Conservation (phyloP, 164 flowering plant genomes). For the Stephania yunnanensis region DNA sequence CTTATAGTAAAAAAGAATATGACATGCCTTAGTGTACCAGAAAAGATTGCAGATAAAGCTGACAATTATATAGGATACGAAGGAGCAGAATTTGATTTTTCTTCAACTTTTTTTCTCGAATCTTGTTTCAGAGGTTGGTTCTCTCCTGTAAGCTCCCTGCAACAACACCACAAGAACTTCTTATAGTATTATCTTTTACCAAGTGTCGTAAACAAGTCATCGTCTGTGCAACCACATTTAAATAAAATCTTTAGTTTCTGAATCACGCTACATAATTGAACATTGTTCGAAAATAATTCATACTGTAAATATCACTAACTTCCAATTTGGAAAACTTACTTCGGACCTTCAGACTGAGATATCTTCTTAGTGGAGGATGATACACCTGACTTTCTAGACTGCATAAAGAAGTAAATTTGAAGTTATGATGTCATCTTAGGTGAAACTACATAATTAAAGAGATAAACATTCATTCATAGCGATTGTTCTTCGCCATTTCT, state of each 20-base stretch:
- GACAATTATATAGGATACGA: constrained; percentile 55
- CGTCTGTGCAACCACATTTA: background rate
- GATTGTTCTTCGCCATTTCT: background rate
- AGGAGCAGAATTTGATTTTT: constrained; percentile 30
- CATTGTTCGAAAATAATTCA: background rate
- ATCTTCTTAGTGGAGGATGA: constrained; percentile 17
- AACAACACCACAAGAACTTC: constrained; percentile 6
- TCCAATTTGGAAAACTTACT: constrained; percentile 38
- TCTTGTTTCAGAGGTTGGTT: constrained; percentile 42
- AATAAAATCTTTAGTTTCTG: background rate
- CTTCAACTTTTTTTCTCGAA: constrained; percentile 33
- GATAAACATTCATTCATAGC: background rate
- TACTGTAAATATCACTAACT: background rate
- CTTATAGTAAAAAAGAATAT: background rate
- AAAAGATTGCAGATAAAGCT: background rate
- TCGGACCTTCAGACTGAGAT: constrained; percentile 30
- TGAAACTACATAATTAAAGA: background rate
- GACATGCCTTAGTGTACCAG: background rate
- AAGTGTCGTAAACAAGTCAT: constrained; percentile 4
- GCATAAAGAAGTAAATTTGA: constrained; percentile 25
- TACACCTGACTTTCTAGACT: constrained; percentile 39
- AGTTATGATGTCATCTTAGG: constrained; percentile 1
- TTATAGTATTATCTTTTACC: background rate
- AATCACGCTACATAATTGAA: background rate
- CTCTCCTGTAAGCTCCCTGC: constrained; percentile 56